Base-by-base conservation (phyloP, 192 early-diverging fungal genomes). In the Umbelopsis sp. region DNA sequence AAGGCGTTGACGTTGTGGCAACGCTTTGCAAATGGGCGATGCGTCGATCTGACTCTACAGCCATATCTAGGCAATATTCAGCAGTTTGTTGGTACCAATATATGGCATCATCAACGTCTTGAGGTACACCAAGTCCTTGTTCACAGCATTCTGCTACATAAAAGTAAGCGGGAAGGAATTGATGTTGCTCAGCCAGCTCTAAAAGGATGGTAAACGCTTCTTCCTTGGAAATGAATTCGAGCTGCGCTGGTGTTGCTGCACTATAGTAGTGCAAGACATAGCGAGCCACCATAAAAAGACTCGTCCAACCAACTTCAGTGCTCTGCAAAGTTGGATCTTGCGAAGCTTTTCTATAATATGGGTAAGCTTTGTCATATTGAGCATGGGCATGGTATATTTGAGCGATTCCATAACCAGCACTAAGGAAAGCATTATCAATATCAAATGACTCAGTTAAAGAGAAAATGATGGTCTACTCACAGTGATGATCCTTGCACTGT, bases 71-170 rank as follows among this genome's bases (percentile, higher is more conserved):
- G 10, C 49, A 49, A 45, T 72, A 67, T 10, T 72, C 67, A n/a
- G 50, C 71, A 41, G 77, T 66, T n/a, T 68, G 66, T 15, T 69
- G 61, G n/a, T 64, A 72, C 78, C 78, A 79, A 1, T 22, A 21
- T 21, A 79, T 1, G 33, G 74, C 71, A 15, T 69, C 27, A 22
- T 37, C 25, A 45, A 46, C 18, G 35, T 74, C 58, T 11, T 30
- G 49, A 12, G 41, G 22, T 49, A 67, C 44, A 20, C 72, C 73
- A 55, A 69, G 67, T 46, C 78, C 78, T 33, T 37, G 41, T 46
- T 69, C 45, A 45, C 72, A 79, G 46, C 78, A 79, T 35, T 79
- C 70, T 10, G 76, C 75, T 65, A 76, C 45, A 73, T 74, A 79
- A 52, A 67, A 73, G 21, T 69, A 79, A 11, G 78, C 49, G 7